Conservation (phyloP, 2,329 filamentous ascomycete genomes). For the Aspergillus nomiae region DNA sequence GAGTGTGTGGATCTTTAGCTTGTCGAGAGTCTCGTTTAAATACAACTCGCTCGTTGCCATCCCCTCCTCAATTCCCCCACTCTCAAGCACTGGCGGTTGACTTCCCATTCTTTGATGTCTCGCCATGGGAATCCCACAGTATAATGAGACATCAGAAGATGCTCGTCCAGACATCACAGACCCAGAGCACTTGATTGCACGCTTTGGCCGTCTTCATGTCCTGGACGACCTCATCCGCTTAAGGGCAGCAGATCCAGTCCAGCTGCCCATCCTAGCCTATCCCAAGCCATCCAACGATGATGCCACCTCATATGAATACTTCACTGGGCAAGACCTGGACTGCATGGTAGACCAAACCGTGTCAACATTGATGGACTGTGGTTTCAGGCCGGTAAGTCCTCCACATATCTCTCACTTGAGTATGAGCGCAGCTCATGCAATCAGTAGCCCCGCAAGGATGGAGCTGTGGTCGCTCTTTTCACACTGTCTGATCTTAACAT, state of each 20-base stretch:
- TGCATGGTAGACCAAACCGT: constrained; percentile 44
- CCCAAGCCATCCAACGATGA: constrained; percentile 34
- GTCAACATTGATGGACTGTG: constrained; percentile 29
- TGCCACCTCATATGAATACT: constrained; percentile 41
- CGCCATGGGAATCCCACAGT: constrained; percentile 23
- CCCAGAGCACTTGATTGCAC: constrained; percentile 23
- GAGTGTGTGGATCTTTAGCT: background rate
- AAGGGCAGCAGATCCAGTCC: constrained; percentile 40
- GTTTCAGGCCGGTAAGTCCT: constrained; percentile 18
- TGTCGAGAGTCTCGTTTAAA: constrained; percentile 4
- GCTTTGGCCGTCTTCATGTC: constrained; percentile 43
- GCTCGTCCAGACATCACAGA: background rate
- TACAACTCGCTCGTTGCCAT: constrained; percentile 1
- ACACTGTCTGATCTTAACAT: constrained; percentile 46
- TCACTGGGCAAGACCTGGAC: constrained; percentile 45
- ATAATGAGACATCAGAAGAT: constrained; percentile 7
- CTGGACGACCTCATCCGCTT: constrained; percentile 47
- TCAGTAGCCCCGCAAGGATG: constrained; percentile 20
- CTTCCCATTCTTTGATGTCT: background rate
- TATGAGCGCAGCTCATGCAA: background rate
- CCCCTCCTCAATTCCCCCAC: background rate
- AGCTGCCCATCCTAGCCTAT: constrained; percentile 47
- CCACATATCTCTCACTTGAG: background rate
- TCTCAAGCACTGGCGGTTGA: background rate
- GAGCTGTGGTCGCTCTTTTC: constrained; percentile 40